Conservation (phyloP, 768 basidiomycete species). For the Phylloporus scabripes region DNA sequence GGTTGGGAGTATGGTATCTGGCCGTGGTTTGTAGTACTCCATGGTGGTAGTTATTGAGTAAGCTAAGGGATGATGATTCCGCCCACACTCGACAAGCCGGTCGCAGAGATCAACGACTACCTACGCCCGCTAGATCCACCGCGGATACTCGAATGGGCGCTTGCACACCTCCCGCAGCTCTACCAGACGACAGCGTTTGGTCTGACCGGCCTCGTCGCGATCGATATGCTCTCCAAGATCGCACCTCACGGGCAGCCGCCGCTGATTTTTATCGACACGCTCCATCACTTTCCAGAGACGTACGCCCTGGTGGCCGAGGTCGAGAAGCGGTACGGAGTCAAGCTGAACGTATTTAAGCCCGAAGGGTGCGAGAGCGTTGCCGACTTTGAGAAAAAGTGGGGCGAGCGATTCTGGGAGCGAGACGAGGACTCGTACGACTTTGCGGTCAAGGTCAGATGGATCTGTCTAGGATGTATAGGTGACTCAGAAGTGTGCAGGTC, state of each 20-base stretch:
- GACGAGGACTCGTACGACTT: slow-evolving; percentile 90
- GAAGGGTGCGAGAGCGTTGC: slow-evolving; percentile 56
- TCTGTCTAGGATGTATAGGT: background rate
- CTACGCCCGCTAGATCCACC: slow-evolving; percentile 71
- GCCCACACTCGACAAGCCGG: slow-evolving; percentile 43
- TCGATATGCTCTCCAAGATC: slow-evolving; percentile 91
- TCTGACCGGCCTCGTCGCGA: slow-evolving; percentile 86
- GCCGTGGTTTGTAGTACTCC: slow-evolving; percentile 28
- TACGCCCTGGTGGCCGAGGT: slow-evolving; percentile 85
- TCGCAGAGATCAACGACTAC: slow-evolving; percentile 67
- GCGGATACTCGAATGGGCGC: slow-evolving; percentile 81
- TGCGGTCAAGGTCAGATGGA: slow-evolving; percentile 70
- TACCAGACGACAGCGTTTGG: slow-evolving; percentile 97
- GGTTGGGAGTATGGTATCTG: slow-evolving; percentile 16
- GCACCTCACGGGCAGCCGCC: slow-evolving; percentile 54
- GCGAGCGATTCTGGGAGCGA: slow-evolving; percentile 78
- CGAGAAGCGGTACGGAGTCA: slow-evolving; percentile 63
- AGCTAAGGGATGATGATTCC: slow-evolving; percentile 29
- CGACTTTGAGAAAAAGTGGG: slow-evolving; percentile 79
- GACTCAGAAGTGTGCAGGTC: slow-evolving; percentile 46
- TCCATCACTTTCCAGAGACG: slow-evolving; percentile 94
- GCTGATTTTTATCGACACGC: slow-evolving; percentile 93
- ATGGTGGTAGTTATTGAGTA: slow-evolving; percentile 8
- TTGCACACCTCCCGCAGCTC: slow-evolving; percentile 70
- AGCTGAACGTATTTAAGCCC: slow-evolving; percentile 76